Evolutionary conservation across 2,329 filamentous ascomycete species (phyloP), one percentile per base, ranked within the genome.

Genomic region (Dactylonectria macrodidyma): DNA sequence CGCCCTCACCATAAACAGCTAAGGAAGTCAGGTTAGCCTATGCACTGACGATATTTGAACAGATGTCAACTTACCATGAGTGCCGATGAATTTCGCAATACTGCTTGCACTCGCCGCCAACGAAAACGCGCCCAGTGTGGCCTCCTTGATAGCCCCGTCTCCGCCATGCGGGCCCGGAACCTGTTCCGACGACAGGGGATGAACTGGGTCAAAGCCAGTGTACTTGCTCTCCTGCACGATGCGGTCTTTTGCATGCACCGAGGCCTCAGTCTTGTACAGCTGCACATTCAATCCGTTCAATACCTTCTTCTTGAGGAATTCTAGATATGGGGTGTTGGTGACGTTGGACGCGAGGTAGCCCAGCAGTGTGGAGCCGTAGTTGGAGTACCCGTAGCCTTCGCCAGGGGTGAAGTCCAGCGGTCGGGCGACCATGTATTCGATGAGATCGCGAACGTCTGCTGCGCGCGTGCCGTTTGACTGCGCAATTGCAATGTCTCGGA

Each of bases 91-190:
- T 30, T 55, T 67, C 33, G 65, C 58, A 16, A 74, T 47, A 16
- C 51, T 59, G 19, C 66, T 66, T 9, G 72, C 72, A 33, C 72
- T 73, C 22, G 72, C 64, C 4, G 60, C 57, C 11, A 68, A 60
- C 5, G 66, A 64, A 48, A 74, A 67, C 1, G 58, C 62, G 5
- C 70, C 70, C 3, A 56, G 60, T 3, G 62, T 67, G 16, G 74
- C 68, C 48, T 74, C 72, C 33, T 74, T 74, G n/a, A 74, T 60
- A 2, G 55, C 59, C 9, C 72, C 72, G 5, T 70, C 65, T 12
- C 70, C 72, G 41, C 70, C 66, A 19, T 65, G 34, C 5, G 59
- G 59, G 1, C 33, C 57, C 6, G 65, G 60, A 3, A 73, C 64
- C n/a, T 52, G 9, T 2, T 63, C 26, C 1, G 38, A 6, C 1